Evolutionary conservation across 1,139 yeast genomes (phyloP).

Genomic region (Suhomyces wounanorum): DNA sequence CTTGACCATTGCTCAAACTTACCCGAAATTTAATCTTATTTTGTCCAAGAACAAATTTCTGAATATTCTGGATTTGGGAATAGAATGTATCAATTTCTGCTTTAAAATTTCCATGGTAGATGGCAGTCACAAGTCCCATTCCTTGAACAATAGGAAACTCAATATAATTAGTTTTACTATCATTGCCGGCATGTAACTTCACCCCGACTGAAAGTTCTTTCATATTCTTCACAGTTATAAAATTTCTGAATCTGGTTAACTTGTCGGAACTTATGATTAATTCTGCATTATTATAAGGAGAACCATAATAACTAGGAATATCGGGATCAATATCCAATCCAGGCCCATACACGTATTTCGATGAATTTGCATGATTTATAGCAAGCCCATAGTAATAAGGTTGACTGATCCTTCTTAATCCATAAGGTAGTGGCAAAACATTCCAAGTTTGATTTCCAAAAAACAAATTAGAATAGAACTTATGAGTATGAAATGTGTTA

Average conservation of each 20-base stretch:
- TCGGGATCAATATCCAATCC: conserved; percentile 18
- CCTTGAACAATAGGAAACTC: conserved; percentile 60
- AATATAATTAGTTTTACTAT: conserved; percentile 29
- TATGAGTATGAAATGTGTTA: conserved; percentile 32
- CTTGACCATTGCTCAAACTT: conserved; percentile 49
- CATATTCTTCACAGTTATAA: conserved; percentile 45
- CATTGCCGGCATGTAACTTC: conserved; percentile 32
- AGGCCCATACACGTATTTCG: conserved; percentile 63
- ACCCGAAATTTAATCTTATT: conserved; percentile 56
- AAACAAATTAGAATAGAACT: conserved; percentile 78
- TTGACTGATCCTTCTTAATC: conserved; percentile 58
- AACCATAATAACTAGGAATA: too few relatives aligned
- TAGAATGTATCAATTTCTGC: conserved; percentile 45
- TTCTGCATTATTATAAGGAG: too few relatives aligned
- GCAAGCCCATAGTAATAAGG: conserved; percentile 58
- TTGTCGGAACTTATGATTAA: too few relatives aligned
- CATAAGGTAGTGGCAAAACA: conserved; percentile 83
- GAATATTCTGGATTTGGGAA: conserved; percentile 49
- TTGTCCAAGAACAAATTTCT: conserved; percentile 14
- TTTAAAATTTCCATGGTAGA: conserved; percentile 59
- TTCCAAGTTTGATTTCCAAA: conserved; percentile 63
- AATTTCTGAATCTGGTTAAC: too few relatives aligned
- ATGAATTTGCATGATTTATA: conserved; percentile 58
- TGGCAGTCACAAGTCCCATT: conserved; percentile 55
- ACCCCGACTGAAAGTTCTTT: conserved; percentile 59